phyloP scores from a whole-genome alignment of 106 monocot species.

The Platanthera guangdongensis region DNA sequence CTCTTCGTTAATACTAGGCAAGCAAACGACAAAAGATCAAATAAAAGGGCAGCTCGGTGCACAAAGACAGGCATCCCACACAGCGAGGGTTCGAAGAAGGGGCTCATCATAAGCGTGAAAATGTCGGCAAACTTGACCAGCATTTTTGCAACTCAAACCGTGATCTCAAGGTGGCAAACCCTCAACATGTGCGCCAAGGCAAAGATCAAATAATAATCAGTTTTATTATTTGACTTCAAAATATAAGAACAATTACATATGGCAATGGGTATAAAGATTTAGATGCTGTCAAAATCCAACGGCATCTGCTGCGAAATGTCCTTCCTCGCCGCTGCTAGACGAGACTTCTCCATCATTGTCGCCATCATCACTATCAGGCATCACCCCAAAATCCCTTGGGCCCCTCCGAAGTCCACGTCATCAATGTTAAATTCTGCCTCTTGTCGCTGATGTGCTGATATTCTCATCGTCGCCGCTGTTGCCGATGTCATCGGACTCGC shows the following conservation, averaged over 20 bases:
- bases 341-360: conserved; percentile 66
- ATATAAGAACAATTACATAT: background rate
- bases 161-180: too few species aligned
- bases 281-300: conserved; percentile 12
- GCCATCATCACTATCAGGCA: conserved; percentile 47
- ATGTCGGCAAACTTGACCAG: too few species aligned
- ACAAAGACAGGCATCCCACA: too few species aligned
- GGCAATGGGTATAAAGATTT: background rate
- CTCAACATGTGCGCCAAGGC: too few species aligned
- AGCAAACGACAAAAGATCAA: too few species aligned
- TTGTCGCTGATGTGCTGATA: conserved; percentile 43
- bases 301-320: conserved; percentile 23
- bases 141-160: too few species aligned
- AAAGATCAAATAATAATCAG: too few species aligned
- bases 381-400: conserved; percentile 57
- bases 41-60: too few species aligned
- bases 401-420: conserved; percentile 45
- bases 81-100: too few species aligned
- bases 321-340: conserved; percentile 69
- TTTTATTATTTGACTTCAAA: too few species aligned
- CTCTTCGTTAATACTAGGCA: too few species aligned
- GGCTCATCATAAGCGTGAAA: too few species aligned
- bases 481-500: conserved; percentile 42
- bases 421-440: conserved; percentile 40
- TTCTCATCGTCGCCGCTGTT: conserved; percentile 58